phyloP scores from a whole-genome alignment of 371 early-diverging fungal genomes.

The Globomyces sp. region DNA sequence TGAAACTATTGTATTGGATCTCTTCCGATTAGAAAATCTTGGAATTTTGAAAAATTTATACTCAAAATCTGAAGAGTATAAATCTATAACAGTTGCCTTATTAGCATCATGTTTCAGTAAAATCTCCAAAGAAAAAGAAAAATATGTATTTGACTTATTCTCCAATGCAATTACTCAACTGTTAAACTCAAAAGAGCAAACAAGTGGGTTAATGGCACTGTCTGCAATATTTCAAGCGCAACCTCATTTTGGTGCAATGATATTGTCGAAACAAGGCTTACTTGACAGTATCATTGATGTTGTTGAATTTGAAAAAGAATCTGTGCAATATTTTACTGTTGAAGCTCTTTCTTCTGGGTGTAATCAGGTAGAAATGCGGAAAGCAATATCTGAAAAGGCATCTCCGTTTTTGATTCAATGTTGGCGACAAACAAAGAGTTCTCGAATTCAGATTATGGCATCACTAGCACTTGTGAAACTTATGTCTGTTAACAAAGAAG shows the following conservation, averaged over 20 bases:
- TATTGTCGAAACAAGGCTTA: slow-evolving; percentile 62
- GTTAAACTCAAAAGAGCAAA: slow-evolving; percentile 13
- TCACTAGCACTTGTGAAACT: slow-evolving; percentile 66
- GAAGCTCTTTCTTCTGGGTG: slow-evolving; percentile 68
- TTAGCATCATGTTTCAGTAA: slow-evolving; percentile 1
- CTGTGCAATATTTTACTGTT: slow-evolving; percentile 60
- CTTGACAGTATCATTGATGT: slow-evolving; percentile 70
- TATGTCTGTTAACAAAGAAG: slow-evolving; percentile 44
- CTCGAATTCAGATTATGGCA: slow-evolving; percentile 43
- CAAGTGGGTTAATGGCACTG: slow-evolving; percentile 52
- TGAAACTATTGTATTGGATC: background rate
- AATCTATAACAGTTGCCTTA: slow-evolving; percentile 2
- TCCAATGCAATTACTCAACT: background rate
- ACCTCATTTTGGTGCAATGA: slow-evolving; percentile 54
- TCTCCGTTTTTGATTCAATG: slow-evolving; percentile 29
- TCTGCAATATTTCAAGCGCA: slow-evolving; percentile 59
- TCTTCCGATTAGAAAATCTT: background rate
- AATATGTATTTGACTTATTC: background rate
- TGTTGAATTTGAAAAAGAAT: slow-evolving; percentile 63
- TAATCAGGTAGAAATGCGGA: slow-evolving; percentile 61
- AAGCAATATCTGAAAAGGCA: slow-evolving; percentile 35
- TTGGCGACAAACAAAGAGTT: background rate
- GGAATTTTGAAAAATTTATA: slow-evolving; percentile 8
- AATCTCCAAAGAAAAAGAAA: slow-evolving; percentile 7
- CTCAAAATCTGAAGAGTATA: slow-evolving; percentile 10